Base-by-base conservation (phyloP, 345 rosid species). In the Lepidium africanum region DNA sequence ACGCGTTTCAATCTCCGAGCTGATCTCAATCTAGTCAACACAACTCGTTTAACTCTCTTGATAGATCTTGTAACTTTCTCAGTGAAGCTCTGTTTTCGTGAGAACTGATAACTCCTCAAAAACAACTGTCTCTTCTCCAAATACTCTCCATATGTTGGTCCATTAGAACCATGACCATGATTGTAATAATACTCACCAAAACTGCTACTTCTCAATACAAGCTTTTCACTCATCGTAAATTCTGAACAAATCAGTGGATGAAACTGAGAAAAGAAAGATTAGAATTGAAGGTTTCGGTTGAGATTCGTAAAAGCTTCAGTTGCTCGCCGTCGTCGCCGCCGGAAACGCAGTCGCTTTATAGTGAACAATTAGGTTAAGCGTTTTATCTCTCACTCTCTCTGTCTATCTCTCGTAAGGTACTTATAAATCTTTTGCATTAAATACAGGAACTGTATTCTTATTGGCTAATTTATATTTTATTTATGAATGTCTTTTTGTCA, bases 111-210 rank as follows among this genome's bases (percentile, higher is more conserved):
- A 80, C 94, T 91, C 56, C 92, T 77, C 14, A 89, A 66, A 72
- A 91, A 91, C 72, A 86, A 5, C 81, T 81, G 90, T 53, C 97
- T 79, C 89, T 89, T 88, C 87, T 87, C 96, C 81, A 82, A 69
- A 56, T 75, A 75, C 59, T 68, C 74, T 74, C 73, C 73, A 11
- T 70, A 70, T 3, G 52, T 12, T 3, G 63, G 21, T 36, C 46
- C 55, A 27, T 30, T 30, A 30, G 33, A 30, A 30, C 33, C 33
- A 30, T 30, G 33, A 30, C 33, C 33, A 62, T 41, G 48, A 2
- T 47, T 7, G 17, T 38, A 25, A 25, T 58, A 19, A 9, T 30
- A 57, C 23, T 53, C 61, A 5, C 43, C 39, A 2, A 72, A 19
- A 10, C 11, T 33, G 30, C 45, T 49, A 47, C 49, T 52, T 54